These are phyloP conservation scores for Plectosphaerella sp. DNA, from an alignment of 2,329 filamentous ascomycete genomes.

Conservation along the genomic window DNA sequence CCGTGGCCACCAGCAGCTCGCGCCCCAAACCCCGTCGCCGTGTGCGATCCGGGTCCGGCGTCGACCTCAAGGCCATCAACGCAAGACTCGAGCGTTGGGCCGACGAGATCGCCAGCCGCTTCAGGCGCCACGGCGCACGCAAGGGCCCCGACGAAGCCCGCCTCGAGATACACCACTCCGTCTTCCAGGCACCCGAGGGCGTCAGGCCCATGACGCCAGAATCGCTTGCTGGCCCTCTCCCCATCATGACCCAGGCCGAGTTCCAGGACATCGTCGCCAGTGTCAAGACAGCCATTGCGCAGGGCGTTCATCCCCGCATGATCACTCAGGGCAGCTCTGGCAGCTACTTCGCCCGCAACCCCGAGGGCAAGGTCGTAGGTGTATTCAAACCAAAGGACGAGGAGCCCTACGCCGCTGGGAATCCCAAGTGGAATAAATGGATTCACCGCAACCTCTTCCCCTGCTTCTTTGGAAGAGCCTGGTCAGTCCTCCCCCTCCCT, in stretches of 20 bases:
- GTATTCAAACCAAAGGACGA: constrained; percentile 99
- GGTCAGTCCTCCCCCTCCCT: constrained; percentile 39
- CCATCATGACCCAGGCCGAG: constrained; percentile 69
- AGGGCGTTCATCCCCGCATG: constrained; percentile 89
- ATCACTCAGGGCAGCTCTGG: constrained; percentile 97
- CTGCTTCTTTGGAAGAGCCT: constrained; percentile 93
- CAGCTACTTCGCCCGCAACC: constrained; percentile 93
- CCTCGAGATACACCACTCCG: constrained; percentile 93
- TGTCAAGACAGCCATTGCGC: constrained; percentile 82
- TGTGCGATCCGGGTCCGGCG: constrained; percentile 72
- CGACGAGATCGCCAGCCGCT: constrained; percentile 94
- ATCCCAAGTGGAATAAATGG: constrained; percentile 99
- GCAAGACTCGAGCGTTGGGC: constrained; percentile 93
- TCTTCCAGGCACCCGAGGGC: constrained; percentile 90
- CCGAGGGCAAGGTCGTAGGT: constrained; percentile 88
- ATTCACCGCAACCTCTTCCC: constrained; percentile 96
- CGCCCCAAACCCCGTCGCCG: constrained; percentile 40
- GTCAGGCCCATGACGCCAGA: constrained; percentile 76
- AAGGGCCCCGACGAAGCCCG: constrained; percentile 79
- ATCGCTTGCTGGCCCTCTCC: constrained; percentile 59
- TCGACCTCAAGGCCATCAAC: constrained; percentile 98
- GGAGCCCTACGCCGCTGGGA: constrained; percentile 93
- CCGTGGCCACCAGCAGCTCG: constrained; percentile 22
- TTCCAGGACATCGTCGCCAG: constrained; percentile 89
- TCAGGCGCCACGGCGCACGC: constrained; percentile 70